Conservation (phyloP, 2,329 filamentous ascomycete genomes). For the Salinomyces thailandicus region DNA sequence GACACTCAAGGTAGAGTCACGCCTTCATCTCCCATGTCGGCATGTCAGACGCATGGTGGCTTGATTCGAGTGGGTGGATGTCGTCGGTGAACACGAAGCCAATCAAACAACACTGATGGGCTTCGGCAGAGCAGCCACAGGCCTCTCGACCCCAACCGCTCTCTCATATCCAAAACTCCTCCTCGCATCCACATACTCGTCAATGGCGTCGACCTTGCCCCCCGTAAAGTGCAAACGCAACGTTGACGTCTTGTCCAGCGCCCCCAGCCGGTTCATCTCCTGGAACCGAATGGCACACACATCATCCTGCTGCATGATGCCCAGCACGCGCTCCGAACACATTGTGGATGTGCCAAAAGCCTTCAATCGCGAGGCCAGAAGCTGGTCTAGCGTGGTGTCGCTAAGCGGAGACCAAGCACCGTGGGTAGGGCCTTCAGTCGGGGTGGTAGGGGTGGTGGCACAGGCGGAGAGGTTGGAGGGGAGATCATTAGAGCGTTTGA, state of each 20-base stretch:
- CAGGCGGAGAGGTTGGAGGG: neutral
- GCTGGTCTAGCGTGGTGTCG: constrained; percentile 6
- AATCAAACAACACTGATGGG: neutral
- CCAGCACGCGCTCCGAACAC: constrained; percentile 9
- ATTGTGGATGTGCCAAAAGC: constrained; percentile 9
- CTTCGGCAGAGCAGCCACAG: neutral
- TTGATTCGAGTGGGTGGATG: too few species aligned
- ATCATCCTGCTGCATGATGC: constrained; percentile 8
- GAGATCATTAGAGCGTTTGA: constrained; percentile 2
- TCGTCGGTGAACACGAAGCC: too few species aligned
- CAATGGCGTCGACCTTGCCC: constrained; percentile 7
- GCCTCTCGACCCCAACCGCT: constrained; percentile 6
- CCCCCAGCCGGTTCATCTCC: constrained; percentile 7
- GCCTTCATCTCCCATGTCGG: too few species aligned
- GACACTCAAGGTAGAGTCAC: too few species aligned
- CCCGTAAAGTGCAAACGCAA: constrained; percentile 7
- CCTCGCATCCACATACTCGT: constrained; percentile 8
- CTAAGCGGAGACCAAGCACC: constrained; percentile 8
- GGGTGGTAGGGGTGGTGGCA: neutral
- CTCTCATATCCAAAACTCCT: constrained; percentile 8
- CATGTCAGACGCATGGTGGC: too few species aligned
- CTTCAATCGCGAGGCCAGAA: constrained; percentile 6
- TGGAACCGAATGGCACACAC: constrained; percentile 9
- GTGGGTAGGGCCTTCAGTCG: constrained; percentile 4
- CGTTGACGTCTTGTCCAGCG: constrained; percentile 8